Base-by-base conservation (phyloP, 2,329 filamentous ascomycete genomes). In the Gremmenia infestans region DNA sequence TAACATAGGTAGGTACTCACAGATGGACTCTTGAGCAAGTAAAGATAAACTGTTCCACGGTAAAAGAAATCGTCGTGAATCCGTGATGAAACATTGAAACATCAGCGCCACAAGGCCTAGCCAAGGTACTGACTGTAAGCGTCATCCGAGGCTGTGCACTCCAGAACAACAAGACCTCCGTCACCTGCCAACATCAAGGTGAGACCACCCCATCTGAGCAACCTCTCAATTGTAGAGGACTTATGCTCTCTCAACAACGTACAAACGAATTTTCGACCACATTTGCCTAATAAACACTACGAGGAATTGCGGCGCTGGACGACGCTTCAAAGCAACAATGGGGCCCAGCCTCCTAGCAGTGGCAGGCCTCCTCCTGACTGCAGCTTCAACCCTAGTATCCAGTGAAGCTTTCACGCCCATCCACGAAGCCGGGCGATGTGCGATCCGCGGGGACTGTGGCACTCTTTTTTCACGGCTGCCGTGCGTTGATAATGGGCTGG, bases 401-500 rank as follows among this genome's bases (percentile, higher is more conserved):
- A 61, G 59, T 17, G 67, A 70, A 53, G 55, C 57, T 35, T 66
- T 63, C 35, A 78, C 76, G 17, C 62, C 69, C 1, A 89, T 85
- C 62, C 93, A 97, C 66, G 92, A 97, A 73, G 78, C 86, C 50
- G 93, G 93, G 42, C 82, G 93, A 62, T 97, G 93, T 72, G 91
- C 93, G 1, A 90, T 97, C 60, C 84, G 93, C 50, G 91, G 91
- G 7, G 88, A 95, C 61, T 99, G 94, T 70, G 94, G 94, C 48
- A 92, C 94, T 71, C 97, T 97, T 67, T 90, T 91, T 54, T 88
- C 90, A 56, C 84, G 96, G 64, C 78, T 97, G 58, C 94, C 94
- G 4, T 99, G 94, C 70, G 85, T 92, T 14, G 93, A 99, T 74
- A 99, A 99, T 70, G 91, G 80, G 4, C 76, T 86, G 37, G 94